Percentiles rank a stretch among this genome's conserved stretches.
Conservation (phyloP, 768 basidiomycete species). For the Xerocomellus chrysenteron region DNA sequence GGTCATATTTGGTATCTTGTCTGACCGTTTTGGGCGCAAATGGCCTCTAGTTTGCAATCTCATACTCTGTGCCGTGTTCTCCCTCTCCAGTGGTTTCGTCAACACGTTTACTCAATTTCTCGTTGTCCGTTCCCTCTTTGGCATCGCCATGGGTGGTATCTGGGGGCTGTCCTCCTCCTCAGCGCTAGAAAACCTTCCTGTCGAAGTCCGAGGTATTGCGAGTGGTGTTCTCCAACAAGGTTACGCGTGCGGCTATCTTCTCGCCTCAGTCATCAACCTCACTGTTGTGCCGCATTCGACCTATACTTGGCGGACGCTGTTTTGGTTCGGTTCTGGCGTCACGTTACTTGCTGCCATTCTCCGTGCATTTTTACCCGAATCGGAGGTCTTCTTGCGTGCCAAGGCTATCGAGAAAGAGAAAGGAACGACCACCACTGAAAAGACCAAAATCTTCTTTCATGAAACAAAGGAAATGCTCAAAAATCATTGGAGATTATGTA, state of each 20-base stretch:
- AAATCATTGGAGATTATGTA: constrained; percentile 76
- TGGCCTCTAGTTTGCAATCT: constrained; percentile 87
- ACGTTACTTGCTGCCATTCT: constrained; percentile 67
- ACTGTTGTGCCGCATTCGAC: constrained; percentile 41
- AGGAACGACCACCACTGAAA: constrained; percentile 40
- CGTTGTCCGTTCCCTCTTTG: constrained; percentile 78
- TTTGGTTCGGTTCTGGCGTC: constrained; percentile 77
- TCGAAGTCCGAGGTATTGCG: constrained; percentile 80
- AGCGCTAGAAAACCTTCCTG: constrained; percentile 86
- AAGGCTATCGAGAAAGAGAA: constrained; percentile 49
- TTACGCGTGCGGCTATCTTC: constrained; percentile 82
- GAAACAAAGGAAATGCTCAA: constrained; percentile 79
- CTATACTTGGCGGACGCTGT: constrained; percentile 70
- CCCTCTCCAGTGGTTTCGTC: constrained; percentile 80
- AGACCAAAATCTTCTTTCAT: constrained; percentile 68
- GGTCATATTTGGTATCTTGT: constrained; percentile 79
- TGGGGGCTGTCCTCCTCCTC: constrained; percentile 85
- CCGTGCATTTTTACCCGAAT: constrained; percentile 74
- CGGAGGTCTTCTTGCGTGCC: constrained; percentile 66
- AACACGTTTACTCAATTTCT: constrained; percentile 78
- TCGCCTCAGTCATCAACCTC: constrained; percentile 84
- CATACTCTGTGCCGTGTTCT: constrained; percentile 64
- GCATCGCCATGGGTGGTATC: constrained; percentile 85
- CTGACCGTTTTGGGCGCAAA: constrained; percentile 89
- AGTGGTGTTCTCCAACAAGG: constrained; percentile 88